Base-by-base conservation (phyloP, 257 asterid genomes). In the Scutellaria minor region DNA sequence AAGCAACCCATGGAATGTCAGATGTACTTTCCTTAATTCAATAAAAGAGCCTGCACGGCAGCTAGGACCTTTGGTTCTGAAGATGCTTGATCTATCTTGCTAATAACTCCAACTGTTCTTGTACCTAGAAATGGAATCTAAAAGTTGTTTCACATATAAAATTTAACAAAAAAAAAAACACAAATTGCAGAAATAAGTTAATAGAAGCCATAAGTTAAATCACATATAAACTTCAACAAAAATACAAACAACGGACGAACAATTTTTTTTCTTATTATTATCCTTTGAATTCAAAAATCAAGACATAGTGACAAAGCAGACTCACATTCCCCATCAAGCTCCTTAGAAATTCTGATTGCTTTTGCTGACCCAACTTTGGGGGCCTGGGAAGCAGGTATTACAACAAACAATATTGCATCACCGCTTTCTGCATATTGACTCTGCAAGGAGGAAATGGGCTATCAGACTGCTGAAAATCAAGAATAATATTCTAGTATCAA, bases 1-100 rank as follows among this genome's bases (percentile, higher is more conserved):
- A 88, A 82, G 96, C 99, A 73, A 95, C 99, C 98, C 98, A 95
- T 1, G 97, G 95, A 71, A 95, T 88, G 82, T 95, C 98, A 64
- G 94, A 82, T 68, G 96, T 88, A 78, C 94, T 92, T 78, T 72
- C 99, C 99, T 86, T 95, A 96, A 80, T 86, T 85, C 75, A 78
- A 81, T 72, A 95, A 80, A 67, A 95, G 98, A 57, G 98, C 98
- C 80, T 91, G 97, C 72, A 95, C 99, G 69, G 99, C 98, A 51
- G 98, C 97, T 66, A 95, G 88, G 64, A 82, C 56, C 85, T 95
- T 95, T 44, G 90, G 96, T 71, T 93, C 96, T 63, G 98, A 87
- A 54, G 93, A 85, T 82, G 90, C 93, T 75, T 93, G 98, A 76
- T 93, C 98, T 74, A 93, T 79, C 85, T 90, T 93, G 86, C 92